Conservation (phyloP, 257 asterid genomes). For the Nicotiana paniculata region DNA sequence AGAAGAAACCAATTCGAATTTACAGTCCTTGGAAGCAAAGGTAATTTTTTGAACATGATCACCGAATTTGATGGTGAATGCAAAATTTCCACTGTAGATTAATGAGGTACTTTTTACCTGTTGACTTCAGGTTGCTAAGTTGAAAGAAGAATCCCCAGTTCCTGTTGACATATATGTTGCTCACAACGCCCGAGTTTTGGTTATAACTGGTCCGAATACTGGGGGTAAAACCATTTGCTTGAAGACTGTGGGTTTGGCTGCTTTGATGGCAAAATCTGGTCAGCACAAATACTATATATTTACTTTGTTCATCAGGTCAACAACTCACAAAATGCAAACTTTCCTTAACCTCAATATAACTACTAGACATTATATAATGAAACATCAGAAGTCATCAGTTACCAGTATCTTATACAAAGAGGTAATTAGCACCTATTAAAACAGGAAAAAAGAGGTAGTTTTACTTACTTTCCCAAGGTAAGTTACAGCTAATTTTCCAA, state of each 20-base stretch:
- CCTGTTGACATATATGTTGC: conserved; percentile 72
- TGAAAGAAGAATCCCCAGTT: conserved; percentile 67
- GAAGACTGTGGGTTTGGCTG: conserved; percentile 96
- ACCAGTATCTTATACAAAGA: background rate
- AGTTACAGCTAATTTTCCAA: background rate
- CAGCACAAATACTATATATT: conserved; percentile 5
- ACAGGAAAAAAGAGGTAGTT: background rate
- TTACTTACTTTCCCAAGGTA: background rate
- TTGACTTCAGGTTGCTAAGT: conserved; percentile 55
- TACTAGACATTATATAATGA: background rate
- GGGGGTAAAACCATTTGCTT: conserved; percentile 97
- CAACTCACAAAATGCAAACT: background rate
- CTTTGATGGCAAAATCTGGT: conserved; percentile 99
- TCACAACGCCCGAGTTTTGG: conserved; percentile 57
- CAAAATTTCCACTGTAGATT: background rate
- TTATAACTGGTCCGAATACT: conserved; percentile 95
- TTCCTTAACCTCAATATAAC: background rate
- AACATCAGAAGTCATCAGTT: background rate
- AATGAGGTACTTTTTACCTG: conserved; percentile 10
- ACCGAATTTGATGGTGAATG: background rate
- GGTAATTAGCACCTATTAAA: background rate
- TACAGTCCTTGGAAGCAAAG: conserved; percentile 68
- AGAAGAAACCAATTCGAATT: conserved; percentile 34
- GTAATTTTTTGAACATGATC: conserved; percentile 17
- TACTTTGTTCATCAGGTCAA: background rate